Evolutionary conservation across 1,284 basidiomycete genomes (phyloP).

Genomic region (Melampsora americana): DNA sequence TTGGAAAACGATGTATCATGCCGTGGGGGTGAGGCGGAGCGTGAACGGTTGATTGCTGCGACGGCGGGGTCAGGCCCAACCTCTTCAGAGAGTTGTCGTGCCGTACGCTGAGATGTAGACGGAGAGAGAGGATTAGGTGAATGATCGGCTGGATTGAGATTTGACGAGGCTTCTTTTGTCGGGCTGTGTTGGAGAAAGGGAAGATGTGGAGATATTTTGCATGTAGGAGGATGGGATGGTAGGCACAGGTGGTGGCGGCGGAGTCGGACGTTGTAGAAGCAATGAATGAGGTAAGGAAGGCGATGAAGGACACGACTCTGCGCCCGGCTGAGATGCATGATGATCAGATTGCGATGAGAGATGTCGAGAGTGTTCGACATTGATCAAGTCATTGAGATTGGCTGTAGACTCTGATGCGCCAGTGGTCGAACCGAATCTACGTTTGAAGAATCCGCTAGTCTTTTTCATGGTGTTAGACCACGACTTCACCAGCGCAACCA

Average conservation of each 20-base stretch:
- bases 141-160: conserved; percentile 4
- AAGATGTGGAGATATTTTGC: neutral
- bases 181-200: neutral
- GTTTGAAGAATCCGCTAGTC: conserved; percentile 39
- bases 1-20: neutral
- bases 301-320: conserved; percentile 2
- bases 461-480: conserved; percentile 26
- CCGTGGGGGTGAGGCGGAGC: neutral
- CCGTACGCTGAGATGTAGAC: neutral
- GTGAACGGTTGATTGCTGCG: neutral
- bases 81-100: neutral
- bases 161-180: neutral
- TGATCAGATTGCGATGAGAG: neutral
- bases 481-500: neutral
- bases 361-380: neutral
- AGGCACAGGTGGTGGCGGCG: conserved; percentile 26
- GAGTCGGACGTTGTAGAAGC: neutral
- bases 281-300: conserved; percentile 2
- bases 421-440: conserved; percentile 14
- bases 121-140: neutral
- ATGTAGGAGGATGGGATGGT: conserved; percentile 27
- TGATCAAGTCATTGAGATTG: neutral
- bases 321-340: neutral
- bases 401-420: conserved; percentile 10
- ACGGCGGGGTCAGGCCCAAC: neutral